Evolutionary conservation across 176 grass and related monocot species (phyloP).

Genomic region (Phoenix roebelenii): DNA sequence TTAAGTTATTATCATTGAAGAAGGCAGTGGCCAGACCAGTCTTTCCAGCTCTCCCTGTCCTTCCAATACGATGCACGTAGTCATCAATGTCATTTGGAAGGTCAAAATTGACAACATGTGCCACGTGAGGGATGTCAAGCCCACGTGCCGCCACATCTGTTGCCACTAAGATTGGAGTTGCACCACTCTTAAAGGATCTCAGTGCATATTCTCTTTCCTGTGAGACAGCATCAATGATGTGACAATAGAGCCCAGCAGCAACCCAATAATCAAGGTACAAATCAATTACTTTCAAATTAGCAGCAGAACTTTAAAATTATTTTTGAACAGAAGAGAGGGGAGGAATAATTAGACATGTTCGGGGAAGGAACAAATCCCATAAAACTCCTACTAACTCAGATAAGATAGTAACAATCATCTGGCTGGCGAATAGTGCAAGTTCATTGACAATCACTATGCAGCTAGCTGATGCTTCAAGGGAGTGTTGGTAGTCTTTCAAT

Average conservation of each 20-base stretch:
- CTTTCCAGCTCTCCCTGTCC: constrained; percentile 24
- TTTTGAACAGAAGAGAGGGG: too few relatives aligned
- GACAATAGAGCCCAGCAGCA: constrained; percentile 2
- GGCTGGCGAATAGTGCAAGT: too few relatives aligned
- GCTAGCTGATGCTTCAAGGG: too few relatives aligned
- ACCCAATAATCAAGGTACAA: neutral
- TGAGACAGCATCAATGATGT: neutral
- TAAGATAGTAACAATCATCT: too few relatives aligned
- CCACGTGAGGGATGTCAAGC: constrained; percentile 29
- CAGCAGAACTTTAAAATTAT: too few relatives aligned
- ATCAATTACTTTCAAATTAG: too few relatives aligned
- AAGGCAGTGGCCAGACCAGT: constrained; percentile 22
- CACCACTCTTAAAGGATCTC: constrained; percentile 29
- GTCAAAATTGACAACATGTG: constrained; percentile 30
- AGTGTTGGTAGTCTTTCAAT: too few relatives aligned
- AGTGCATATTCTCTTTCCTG: constrained; percentile 28
- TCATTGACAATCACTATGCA: too few relatives aligned
- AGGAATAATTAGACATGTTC: too few relatives aligned
- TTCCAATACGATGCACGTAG: constrained; percentile 26
- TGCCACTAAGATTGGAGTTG: constrained; percentile 26
- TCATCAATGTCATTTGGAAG: constrained; percentile 34
- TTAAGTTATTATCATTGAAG: constrained; percentile 18
- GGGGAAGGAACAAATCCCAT: too few relatives aligned
- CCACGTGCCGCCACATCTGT: constrained; percentile 31
- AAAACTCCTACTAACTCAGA: too few relatives aligned